Evolutionary conservation across 2,329 filamentous ascomycete genomes (phyloP).

Genomic region (Xylariaceae sp.): DNA sequence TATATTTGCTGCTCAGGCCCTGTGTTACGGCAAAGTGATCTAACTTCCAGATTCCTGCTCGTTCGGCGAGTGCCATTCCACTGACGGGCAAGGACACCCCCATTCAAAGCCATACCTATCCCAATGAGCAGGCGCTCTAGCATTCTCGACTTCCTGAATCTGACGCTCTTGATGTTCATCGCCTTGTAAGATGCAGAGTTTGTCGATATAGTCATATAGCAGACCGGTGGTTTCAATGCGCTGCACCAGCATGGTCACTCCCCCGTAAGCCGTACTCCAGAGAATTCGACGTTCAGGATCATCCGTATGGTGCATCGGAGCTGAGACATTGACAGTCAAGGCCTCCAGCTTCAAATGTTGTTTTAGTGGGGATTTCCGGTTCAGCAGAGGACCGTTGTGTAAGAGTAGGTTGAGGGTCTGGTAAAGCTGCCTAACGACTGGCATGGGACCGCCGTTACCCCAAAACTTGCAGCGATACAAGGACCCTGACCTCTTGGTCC

Average conservation of each 20-base stretch:
- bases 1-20: too few species aligned
- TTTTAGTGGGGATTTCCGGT: background rate
- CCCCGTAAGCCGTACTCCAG: background rate
- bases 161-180: background rate
- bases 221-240: background rate
- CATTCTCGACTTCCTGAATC: background rate
- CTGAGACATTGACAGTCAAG: background rate
- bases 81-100: too few species aligned
- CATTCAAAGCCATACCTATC: background rate
- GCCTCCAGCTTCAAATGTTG: background rate
- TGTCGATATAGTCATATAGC: background rate
- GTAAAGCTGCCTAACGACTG: constrained; percentile 3
- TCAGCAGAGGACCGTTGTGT: constrained; percentile 3
- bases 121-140: background rate
- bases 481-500: background rate
- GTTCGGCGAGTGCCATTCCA: too few species aligned
- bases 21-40: too few species aligned
- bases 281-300: background rate
- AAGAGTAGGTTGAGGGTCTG: constrained; percentile 2
- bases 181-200: background rate
- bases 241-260: background rate
- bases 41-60: too few species aligned
- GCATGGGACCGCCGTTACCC: background rate
- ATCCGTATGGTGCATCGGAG: background rate
- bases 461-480: background rate